phyloP scores from a whole-genome alignment of 257 asterid genomes.

The Gardenia jasminoides region DNA sequence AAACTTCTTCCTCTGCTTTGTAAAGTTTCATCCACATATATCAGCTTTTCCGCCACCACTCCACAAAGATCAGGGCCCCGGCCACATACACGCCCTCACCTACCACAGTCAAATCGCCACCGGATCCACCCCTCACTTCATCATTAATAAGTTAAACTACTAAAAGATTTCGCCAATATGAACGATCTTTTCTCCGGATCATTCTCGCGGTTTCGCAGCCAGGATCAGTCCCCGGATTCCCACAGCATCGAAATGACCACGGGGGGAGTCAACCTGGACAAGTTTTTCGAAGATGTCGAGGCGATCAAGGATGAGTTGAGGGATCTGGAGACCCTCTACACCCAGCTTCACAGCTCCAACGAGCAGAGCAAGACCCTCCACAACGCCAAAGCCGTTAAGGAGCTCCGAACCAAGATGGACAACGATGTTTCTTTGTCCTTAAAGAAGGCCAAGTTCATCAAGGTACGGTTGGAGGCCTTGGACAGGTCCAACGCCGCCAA shows the following conservation, averaged over 20 bases:
- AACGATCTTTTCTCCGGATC: slow-evolving; percentile 72
- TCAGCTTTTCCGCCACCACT: neutral
- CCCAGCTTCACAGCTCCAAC: slow-evolving; percentile 49
- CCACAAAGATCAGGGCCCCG: neutral
- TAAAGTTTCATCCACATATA: neutral
- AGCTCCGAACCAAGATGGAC: slow-evolving; percentile 41
- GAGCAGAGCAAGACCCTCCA: slow-evolving; percentile 56
- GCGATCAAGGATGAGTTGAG: slow-evolving; percentile 61
- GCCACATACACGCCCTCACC: slow-evolving; percentile 10
- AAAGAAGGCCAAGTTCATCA: slow-evolving; percentile 40
- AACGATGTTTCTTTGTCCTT: slow-evolving; percentile 27
- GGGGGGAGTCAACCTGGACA: slow-evolving; percentile 59
- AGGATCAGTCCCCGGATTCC: slow-evolving; percentile 44
- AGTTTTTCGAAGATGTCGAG: slow-evolving; percentile 68
- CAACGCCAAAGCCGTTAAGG: slow-evolving; percentile 42
- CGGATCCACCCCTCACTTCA: neutral
- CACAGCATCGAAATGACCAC: slow-evolving; percentile 39
- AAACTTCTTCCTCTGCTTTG: neutral
- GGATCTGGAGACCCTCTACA: slow-evolving; percentile 53
- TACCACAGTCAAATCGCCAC: neutral
- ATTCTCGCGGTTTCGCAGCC: slow-evolving; percentile 52
- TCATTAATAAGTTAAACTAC: neutral
- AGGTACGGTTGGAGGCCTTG: slow-evolving; percentile 34
- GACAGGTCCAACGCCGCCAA: slow-evolving; percentile 41
- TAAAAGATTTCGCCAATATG: slow-evolving; percentile 26